These are phyloP conservation scores for Talaromyces verruculosus DNA, from an alignment of 2,329 filamentous ascomycete genomes.

Conservation along the genomic window DNA sequence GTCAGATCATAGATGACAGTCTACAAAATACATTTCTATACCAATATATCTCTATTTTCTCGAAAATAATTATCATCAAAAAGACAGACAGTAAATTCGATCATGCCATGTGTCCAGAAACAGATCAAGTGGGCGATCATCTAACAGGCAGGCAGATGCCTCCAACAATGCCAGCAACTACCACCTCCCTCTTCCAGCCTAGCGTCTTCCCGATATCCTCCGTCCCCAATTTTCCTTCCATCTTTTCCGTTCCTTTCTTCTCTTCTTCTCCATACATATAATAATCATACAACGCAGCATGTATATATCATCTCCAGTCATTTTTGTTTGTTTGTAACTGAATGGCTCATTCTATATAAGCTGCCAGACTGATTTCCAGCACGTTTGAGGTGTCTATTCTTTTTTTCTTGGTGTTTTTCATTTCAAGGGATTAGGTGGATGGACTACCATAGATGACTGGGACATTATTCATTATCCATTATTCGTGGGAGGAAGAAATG, in stretches of 20 bases:
- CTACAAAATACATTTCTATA: background rate
- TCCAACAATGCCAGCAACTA: background rate
- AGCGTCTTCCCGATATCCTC: background rate
- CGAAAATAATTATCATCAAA: background rate
- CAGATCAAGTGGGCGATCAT: background rate
- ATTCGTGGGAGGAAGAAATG: background rate
- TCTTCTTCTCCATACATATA: constrained; percentile 3
- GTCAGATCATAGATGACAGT: background rate
- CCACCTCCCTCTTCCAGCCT: constrained; percentile 6
- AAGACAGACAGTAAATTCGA: too few relatives aligned
- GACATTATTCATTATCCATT: constrained; percentile 32
- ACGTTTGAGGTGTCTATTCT: constrained; percentile 50
- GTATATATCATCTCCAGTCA: background rate
- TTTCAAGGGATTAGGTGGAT: constrained; percentile 30
- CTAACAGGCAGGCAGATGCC: background rate
- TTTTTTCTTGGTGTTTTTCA: constrained; percentile 18
- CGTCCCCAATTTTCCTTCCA: background rate
- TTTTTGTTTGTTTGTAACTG: background rate
- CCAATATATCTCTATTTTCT: background rate
- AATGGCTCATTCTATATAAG: background rate
- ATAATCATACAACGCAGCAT: constrained; percentile 11
- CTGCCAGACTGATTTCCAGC: constrained; percentile 41
- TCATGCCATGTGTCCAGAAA: background rate
- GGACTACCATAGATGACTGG: constrained; percentile 51
- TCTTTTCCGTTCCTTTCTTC: background rate